Evolutionary conservation across 331 rosid species (phyloP).

Genomic region (Malus hybrid): DNA sequence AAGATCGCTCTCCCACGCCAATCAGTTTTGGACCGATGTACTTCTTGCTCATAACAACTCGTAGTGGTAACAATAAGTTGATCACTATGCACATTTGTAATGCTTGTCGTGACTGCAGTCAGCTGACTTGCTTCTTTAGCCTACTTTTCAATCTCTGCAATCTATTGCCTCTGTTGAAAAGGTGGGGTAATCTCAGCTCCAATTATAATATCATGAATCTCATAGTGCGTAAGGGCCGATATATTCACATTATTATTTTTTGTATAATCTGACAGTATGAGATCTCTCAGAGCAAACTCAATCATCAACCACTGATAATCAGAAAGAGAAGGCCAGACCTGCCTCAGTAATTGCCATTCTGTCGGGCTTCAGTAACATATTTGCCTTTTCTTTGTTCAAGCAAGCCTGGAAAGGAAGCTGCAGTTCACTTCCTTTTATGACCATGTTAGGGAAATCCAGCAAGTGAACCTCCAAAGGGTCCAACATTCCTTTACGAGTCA

Average conservation of each 20-base stretch:
- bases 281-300: slow-evolving; percentile 52
- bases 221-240: slow-evolving; percentile 87
- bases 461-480: no score
- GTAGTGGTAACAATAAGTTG: slow-evolving; percentile 92
- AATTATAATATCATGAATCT: slow-evolving; percentile 91
- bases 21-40: slow-evolving; percentile 86
- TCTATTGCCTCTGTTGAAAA: slow-evolving; percentile 92
- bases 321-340: no score
- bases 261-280: slow-evolving; percentile 90
- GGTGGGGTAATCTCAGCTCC: slow-evolving; percentile 99
- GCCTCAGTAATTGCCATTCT: no score
- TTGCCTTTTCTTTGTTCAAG: no score
- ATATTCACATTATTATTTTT: slow-evolving; percentile 97
- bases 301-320: no score
- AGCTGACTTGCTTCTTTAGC: slow-evolving; percentile 83
- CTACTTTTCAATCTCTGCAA: slow-evolving; percentile 98
- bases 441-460: no score
- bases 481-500: no score
- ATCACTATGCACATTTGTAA: slow-evolving; percentile 85
- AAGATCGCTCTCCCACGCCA: slow-evolving; percentile 99
- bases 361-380: no score
- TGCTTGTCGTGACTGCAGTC: slow-evolving; percentile 89
- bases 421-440: no score
- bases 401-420: no score
- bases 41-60: slow-evolving; percentile 85